phyloP scores from a whole-genome alignment of 2,329 filamentous ascomycete species.

The Talaromyces atroroseus region DNA sequence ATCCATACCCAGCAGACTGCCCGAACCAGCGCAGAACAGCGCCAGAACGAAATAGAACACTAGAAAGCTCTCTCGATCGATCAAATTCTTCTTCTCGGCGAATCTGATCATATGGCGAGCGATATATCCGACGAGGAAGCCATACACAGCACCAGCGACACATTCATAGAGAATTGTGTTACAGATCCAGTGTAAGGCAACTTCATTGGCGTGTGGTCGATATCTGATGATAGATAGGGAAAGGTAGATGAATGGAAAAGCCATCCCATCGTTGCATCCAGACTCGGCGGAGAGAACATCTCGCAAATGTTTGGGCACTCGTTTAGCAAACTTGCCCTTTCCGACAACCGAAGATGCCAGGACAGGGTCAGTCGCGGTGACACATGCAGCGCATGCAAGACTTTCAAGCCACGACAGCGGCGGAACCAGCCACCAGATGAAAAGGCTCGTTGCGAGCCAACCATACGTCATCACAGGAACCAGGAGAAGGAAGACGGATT shows the following conservation, averaged over 20 bases:
- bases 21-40: constrained; percentile 90
- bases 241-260: constrained; percentile 95
- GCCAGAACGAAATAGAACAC: constrained; percentile 98
- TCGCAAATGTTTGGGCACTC: constrained; percentile 93
- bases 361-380: constrained; percentile 95
- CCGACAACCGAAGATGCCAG: constrained; percentile 95
- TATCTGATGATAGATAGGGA: constrained; percentile 85
- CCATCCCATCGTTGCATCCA: constrained; percentile 99
- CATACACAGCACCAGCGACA: constrained; percentile 83
- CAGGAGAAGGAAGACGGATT: constrained; percentile 78
- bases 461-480: constrained; percentile 96
- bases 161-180: constrained; percentile 92
- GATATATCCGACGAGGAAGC: constrained; percentile 80
- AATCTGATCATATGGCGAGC: constrained; percentile 85
- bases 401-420: constrained; percentile 83
- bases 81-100: constrained; percentile 76
- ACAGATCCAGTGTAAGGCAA: constrained; percentile 82
- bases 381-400: constrained; percentile 80
- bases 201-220: constrained; percentile 59
- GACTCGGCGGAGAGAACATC: constrained; percentile 94
- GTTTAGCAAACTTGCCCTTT: constrained; percentile 97
- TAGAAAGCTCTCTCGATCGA: constrained; percentile 94
- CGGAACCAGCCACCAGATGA: constrained; percentile 86
- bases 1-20: constrained; percentile 84
- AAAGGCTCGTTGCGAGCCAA: constrained; percentile 74